Conservation (phyloP, 1,139 yeast species). For the Geotrichum siamense region DNA sequence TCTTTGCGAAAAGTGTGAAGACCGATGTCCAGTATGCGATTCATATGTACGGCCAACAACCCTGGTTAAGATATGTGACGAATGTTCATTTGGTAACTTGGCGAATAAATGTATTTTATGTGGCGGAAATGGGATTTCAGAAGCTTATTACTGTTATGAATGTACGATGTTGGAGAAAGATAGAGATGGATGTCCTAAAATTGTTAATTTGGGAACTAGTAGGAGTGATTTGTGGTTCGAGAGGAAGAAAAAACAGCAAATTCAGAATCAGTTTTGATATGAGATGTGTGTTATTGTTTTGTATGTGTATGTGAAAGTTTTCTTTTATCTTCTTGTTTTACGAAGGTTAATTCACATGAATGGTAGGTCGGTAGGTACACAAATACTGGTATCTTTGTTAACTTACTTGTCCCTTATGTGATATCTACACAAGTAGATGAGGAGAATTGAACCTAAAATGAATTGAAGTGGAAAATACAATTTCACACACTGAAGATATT, state of each 20-base stretch:
- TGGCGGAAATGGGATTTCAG: constrained; percentile 51
- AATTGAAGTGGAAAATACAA: too few relatives aligned
- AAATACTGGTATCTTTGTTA: too few relatives aligned
- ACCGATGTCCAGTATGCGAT: constrained; percentile 87
- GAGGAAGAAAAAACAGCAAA: constrained; percentile 36
- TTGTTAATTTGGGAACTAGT: constrained; percentile 71
- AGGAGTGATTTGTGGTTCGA: constrained; percentile 63
- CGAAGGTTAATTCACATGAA: too few relatives aligned
- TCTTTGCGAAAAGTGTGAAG: constrained; percentile 83
- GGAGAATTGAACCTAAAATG: too few relatives aligned
- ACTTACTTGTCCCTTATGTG: too few relatives aligned
- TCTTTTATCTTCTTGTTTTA: too few relatives aligned
- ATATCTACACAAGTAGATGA: too few relatives aligned
- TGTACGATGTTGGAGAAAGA: constrained; percentile 76
- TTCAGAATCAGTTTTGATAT: not conserved
- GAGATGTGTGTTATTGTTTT: too few relatives aligned
- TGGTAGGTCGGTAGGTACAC: too few relatives aligned
- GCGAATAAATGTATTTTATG: constrained; percentile 68
- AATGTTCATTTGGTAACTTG: constrained; percentile 68
- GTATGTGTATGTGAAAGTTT: too few relatives aligned
- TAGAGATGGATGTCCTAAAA: constrained; percentile 89
- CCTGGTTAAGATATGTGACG: constrained; percentile 74
- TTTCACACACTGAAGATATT: too few relatives aligned
- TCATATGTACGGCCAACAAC: constrained; percentile 71
- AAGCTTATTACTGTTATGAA: constrained; percentile 80